phyloP scores from a whole-genome alignment of 2,329 filamentous ascomycete genomes.

The Madurella fahalii region DNA sequence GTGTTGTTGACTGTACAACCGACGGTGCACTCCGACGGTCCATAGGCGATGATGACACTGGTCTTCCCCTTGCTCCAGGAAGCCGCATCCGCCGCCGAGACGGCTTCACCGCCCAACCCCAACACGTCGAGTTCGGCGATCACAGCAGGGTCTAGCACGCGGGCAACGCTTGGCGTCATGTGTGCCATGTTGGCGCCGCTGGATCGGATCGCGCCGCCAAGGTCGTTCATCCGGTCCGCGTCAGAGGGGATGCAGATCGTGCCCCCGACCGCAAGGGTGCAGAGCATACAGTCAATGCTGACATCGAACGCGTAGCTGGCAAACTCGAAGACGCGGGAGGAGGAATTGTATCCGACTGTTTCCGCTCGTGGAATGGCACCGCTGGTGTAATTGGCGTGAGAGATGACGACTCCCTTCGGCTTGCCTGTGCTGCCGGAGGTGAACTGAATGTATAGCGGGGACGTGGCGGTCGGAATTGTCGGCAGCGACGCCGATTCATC shows the following conservation, averaged over 20 bases:
- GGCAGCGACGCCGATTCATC: conserved; percentile 1
- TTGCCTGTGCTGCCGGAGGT: conserved; percentile 55
- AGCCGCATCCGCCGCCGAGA: conserved; percentile 47
- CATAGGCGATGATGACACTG: conserved; percentile 49
- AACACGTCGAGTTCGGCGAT: conserved; percentile 45
- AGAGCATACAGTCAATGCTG: conserved; percentile 39
- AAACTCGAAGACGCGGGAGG: conserved; percentile 28
- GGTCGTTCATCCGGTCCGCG: conserved; percentile 45
- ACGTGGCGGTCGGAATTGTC: conserved; percentile 7
- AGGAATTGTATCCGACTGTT: conserved; percentile 42
- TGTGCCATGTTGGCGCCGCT: conserved; percentile 44
- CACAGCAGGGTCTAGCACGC: conserved; percentile 44
- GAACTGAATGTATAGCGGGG: conserved; percentile 33
- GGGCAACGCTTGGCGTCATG: conserved; percentile 49
- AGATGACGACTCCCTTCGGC: conserved; percentile 49
- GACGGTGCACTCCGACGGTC: conserved; percentile 52
- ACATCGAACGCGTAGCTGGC: conserved; percentile 41
- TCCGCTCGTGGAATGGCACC: conserved; percentile 35
- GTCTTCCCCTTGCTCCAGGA: conserved; percentile 42
- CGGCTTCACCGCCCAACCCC: conserved; percentile 49
- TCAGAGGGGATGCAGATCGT: conserved; percentile 50
- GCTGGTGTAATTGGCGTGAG: conserved; percentile 29
- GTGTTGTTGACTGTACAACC: conserved; percentile 30
- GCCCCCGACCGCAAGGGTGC: conserved; percentile 37
- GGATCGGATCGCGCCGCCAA: conserved; percentile 21